Conservation (phyloP, 257 asterid species). For the Verbena officinalis region DNA sequence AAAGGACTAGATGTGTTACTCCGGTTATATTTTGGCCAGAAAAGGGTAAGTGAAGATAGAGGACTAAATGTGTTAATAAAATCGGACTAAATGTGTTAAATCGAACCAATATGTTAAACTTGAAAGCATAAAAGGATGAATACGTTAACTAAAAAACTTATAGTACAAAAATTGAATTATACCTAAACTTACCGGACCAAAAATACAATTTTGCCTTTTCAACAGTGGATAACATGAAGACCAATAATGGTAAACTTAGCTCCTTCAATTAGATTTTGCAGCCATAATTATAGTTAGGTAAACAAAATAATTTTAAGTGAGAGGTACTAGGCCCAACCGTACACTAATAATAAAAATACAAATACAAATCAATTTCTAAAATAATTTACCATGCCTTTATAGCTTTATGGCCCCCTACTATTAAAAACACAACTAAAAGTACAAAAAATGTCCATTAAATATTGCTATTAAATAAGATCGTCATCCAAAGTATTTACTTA, state of each 20-base stretch:
- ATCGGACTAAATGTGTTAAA: no score
- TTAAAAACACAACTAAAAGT: constrained; percentile 1
- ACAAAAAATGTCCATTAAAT: constrained; percentile 15
- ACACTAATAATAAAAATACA: constrained; percentile 1
- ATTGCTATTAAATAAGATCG: background rate
- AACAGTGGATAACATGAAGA: background rate
- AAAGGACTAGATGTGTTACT: no score
- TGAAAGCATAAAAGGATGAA: no score
- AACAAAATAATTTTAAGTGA: constrained; percentile 13
- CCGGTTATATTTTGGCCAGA: no score
- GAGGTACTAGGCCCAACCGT: constrained; percentile 26
- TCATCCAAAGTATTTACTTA: background rate
- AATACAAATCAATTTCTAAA: constrained; percentile 9
- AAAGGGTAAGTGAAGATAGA: no score
- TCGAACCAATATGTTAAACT: no score
- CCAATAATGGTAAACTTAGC: constrained; percentile 4
- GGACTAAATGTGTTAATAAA: no score
- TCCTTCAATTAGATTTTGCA: constrained; percentile 17
- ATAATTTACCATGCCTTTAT: constrained; percentile 2
- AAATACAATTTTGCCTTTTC: no score
- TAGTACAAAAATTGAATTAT: no score
- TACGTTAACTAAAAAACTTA: no score
- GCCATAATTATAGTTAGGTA: constrained; percentile 18
- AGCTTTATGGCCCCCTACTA: constrained; percentile 35
- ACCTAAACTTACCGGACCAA: no score